phyloP scores from a whole-genome alignment of 129 eudicot genomes.

The Ambrosia trifida region DNA sequence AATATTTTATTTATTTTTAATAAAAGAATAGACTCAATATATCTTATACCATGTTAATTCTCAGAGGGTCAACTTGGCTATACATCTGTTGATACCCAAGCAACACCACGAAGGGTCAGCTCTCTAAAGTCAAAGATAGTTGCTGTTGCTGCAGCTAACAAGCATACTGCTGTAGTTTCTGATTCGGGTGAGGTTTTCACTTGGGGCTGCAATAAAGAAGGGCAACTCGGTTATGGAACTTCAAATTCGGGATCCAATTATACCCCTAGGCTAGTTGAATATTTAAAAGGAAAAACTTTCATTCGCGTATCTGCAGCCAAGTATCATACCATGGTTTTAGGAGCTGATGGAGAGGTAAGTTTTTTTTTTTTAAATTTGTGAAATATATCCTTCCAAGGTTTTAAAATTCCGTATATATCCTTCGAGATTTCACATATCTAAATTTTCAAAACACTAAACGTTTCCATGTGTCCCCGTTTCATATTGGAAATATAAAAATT shows the following conservation, averaged over 20 bases:
- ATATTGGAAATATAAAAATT: neutral
- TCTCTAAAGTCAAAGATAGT: constrained; percentile 77
- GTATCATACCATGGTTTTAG: constrained; percentile 87
- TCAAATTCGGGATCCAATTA: constrained; percentile 92
- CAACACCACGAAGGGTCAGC: constrained; percentile 95
- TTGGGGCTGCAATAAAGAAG: constrained; percentile 99
- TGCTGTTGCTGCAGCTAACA: constrained; percentile 96
- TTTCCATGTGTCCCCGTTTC: neutral
- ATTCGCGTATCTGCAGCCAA: constrained; percentile 76
- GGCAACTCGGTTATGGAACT: constrained; percentile 99
- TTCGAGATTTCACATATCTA: neutral
- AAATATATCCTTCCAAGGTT: neutral
- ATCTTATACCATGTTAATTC: constrained; percentile 7
- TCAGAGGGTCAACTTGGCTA: constrained; percentile 99
- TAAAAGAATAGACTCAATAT: neutral
- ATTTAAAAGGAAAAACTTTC: constrained; percentile 76
- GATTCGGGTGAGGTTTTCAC: constrained; percentile 92
- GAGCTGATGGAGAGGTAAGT: constrained; percentile 96
- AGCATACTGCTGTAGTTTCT: constrained; percentile 93
- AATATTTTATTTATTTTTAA: neutral
- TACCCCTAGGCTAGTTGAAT: constrained; percentile 86
- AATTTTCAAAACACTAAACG: neutral
- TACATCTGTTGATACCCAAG: constrained; percentile 93
- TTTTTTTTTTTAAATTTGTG: constrained; percentile 11
- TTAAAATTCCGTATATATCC: neutral